Percentiles rank a stretch among this genome's conserved stretches.
These are phyloP conservation scores for Rosa lucieae DNA, from an alignment of 306 rosid genomes.

Conservation along the genomic window DNA sequence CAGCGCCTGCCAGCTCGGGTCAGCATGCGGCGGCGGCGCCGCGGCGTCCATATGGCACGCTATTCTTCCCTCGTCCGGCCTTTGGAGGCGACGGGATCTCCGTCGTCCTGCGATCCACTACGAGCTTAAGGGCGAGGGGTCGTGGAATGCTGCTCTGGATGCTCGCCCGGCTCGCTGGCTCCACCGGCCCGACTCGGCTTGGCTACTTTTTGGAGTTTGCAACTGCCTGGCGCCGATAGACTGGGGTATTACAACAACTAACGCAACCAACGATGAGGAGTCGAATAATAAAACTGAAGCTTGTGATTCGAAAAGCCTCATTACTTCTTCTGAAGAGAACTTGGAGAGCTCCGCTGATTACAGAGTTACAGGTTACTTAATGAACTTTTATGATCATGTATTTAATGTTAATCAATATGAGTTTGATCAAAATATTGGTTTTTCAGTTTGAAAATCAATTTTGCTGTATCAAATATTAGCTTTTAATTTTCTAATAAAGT, in stretches of 20 bases:
- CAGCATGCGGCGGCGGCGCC: constrained; percentile 37
- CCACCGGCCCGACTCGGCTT: constrained; percentile 77
- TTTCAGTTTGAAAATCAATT: not conserved
- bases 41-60: constrained; percentile 91
- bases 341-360: constrained; percentile 50
- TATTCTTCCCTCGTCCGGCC: constrained; percentile 50
- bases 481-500: not conserved
- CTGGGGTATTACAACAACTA: not conserved
- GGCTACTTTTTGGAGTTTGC: constrained; percentile 92
- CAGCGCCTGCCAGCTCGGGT: constrained; percentile 47
- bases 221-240: constrained; percentile 67
- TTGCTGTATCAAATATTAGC: not conserved
- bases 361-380: constrained; percentile 62
- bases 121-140: constrained; percentile 78
- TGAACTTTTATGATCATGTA: not conserved
- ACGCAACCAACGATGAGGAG: not conserved
- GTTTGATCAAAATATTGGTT: not conserved
- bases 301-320: constrained; percentile 11
- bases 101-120: constrained; percentile 37
- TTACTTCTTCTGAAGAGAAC: constrained; percentile 10
- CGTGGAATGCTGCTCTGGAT: constrained; percentile 95
- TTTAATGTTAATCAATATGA: too few species aligned
- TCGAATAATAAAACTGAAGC: constrained; percentile 17
- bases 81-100: constrained; percentile 24
- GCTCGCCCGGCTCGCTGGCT: constrained; percentile 95